Evolutionary conservation across 495 filamentous ascomycete species (phyloP).

Genomic region (Penicillium atrosanguineum): DNA sequence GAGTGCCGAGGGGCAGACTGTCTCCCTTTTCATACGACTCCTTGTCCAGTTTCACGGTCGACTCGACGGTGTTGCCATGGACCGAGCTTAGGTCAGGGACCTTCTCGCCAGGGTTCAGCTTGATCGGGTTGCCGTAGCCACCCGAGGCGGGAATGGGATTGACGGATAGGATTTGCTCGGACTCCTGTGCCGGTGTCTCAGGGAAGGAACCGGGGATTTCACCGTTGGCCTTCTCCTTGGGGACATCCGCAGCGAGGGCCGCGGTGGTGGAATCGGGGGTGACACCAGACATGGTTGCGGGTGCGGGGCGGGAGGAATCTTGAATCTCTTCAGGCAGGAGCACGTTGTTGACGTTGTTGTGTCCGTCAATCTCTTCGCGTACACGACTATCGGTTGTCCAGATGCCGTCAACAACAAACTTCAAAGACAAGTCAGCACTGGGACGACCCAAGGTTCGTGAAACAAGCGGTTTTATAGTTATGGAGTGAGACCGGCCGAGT

Average conservation of each 20-base stretch:
- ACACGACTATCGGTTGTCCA: slow-evolving; percentile 80
- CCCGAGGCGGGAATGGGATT: slow-evolving; percentile 70
- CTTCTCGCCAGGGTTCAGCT: slow-evolving; percentile 74
- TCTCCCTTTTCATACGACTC: slow-evolving; percentile 76
- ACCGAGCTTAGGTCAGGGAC: slow-evolving; percentile 61
- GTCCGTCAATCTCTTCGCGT: slow-evolving; percentile 73
- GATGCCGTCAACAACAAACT: slow-evolving; percentile 90
- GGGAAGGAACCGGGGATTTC: slow-evolving; percentile 76
- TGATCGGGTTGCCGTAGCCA: slow-evolving; percentile 76
- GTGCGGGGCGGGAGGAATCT: slow-evolving; percentile 33
- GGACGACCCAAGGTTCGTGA: slow-evolving; percentile 1
- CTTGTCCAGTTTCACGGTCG: slow-evolving; percentile 70
- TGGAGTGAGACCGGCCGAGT: slow-evolving; percentile 14
- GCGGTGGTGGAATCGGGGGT: slow-evolving; percentile 74
- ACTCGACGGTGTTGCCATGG: slow-evolving; percentile 46
- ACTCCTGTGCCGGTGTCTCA: slow-evolving; percentile 65
- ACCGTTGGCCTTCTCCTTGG: slow-evolving; percentile 50
- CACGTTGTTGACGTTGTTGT: slow-evolving; percentile 86
- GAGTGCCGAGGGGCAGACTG: slow-evolving; percentile 43
- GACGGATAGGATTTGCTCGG: slow-evolving; percentile 56
- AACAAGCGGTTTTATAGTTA: slow-evolving; percentile 24
- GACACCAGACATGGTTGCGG: slow-evolving; percentile 61
- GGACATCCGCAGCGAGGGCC: slow-evolving; percentile 63
- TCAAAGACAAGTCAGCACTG: slow-evolving; percentile 13
- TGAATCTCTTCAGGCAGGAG: slow-evolving; percentile 69